Evolutionary conservation across 768 basidiomycete species (phyloP).

Genomic region (Psilocybe cyanescens): DNA sequence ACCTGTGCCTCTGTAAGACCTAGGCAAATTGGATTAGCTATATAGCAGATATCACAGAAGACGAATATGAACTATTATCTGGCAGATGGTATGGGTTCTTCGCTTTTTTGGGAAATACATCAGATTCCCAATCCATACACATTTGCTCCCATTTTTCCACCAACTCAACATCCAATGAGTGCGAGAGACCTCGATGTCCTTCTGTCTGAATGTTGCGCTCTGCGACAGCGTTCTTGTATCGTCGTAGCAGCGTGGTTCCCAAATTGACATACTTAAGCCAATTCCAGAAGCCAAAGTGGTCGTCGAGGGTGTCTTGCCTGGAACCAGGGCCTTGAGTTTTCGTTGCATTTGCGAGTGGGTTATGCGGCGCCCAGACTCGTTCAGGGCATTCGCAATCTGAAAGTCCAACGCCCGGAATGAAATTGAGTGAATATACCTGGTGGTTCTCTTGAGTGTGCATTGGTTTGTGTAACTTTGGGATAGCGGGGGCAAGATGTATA

Average conservation of each 20-base stretch:
- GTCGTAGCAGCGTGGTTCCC: neutral
- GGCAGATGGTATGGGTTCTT: neutral
- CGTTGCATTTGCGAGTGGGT: constrained; percentile 21
- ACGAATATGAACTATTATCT: no score
- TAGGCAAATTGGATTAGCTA: neutral
- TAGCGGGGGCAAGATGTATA: constrained; percentile 10
- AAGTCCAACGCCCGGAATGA: constrained; percentile 21
- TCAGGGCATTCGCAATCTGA: constrained; percentile 31
- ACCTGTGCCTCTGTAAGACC: neutral
- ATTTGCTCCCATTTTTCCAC: constrained; percentile 1
- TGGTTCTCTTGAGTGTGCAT: constrained; percentile 29
- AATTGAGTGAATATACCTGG: constrained; percentile 27
- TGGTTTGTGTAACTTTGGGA: constrained; percentile 36
- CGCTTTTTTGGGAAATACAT: neutral
- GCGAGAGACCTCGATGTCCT: no score
- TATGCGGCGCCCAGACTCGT: constrained; percentile 26
- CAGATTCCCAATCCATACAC: constrained; percentile 7
- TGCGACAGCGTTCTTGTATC: neutral
- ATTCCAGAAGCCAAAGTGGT: constrained; percentile 26
- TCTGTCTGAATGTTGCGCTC: neutral
- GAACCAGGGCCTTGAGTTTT: constrained; percentile 31
- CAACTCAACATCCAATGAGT: neutral
- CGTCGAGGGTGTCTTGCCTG: constrained; percentile 26
- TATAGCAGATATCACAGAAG: no score
- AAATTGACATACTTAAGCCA: constrained; percentile 25